Percentiles rank a stretch among this genome's conserved stretches.
These are phyloP conservation scores for Rhynchosporium agropyri DNA, from an alignment of 2,329 filamentous ascomycete species.

Conservation along the genomic window DNA sequence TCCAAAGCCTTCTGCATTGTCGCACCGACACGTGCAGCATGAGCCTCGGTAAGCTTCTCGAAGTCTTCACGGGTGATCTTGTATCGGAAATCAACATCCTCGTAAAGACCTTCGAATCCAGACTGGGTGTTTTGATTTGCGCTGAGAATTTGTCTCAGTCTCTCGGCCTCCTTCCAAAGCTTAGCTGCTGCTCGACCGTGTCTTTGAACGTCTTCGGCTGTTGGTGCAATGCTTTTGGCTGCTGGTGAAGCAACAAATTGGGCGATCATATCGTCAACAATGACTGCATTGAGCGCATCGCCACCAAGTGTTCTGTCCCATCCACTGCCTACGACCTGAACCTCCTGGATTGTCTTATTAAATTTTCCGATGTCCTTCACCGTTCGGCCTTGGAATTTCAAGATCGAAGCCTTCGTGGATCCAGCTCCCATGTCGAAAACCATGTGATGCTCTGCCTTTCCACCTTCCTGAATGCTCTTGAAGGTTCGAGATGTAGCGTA, in stretches of 20 bases:
- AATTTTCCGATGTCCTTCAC: slow-evolving; percentile 91
- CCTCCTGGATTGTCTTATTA: slow-evolving; percentile 96
- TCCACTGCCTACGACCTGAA: slow-evolving; percentile 82
- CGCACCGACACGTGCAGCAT: slow-evolving; percentile 67
- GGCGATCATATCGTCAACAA: slow-evolving; percentile 84
- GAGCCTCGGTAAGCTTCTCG: slow-evolving; percentile 72
- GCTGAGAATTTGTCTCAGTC: slow-evolving; percentile 84
- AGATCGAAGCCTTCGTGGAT: slow-evolving; percentile 84
- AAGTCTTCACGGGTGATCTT: slow-evolving; percentile 81
- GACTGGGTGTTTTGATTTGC: slow-evolving; percentile 82
- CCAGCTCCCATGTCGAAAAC: slow-evolving; percentile 98
- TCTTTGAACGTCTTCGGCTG: slow-evolving; percentile 63
- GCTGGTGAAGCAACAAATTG: slow-evolving; percentile 74
- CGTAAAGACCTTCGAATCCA: slow-evolving; percentile 86
- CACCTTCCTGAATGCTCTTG: slow-evolving; percentile 78
- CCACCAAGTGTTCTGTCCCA: slow-evolving; percentile 92
- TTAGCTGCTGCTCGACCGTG: slow-evolving; percentile 88
- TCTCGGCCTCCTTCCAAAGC: slow-evolving; percentile 90
- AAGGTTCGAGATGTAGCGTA: slow-evolving; percentile 93
- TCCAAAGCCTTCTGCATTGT: slow-evolving; percentile 76
- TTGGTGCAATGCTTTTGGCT: slow-evolving; percentile 66
- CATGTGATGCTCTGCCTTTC: slow-evolving; percentile 86
- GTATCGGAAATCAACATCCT: slow-evolving; percentile 92
- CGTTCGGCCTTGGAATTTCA: slow-evolving; percentile 84
- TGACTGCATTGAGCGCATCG: slow-evolving; percentile 83